phyloP scores from a whole-genome alignment of 768 basidiomycete species.

The Imleria badia region DNA sequence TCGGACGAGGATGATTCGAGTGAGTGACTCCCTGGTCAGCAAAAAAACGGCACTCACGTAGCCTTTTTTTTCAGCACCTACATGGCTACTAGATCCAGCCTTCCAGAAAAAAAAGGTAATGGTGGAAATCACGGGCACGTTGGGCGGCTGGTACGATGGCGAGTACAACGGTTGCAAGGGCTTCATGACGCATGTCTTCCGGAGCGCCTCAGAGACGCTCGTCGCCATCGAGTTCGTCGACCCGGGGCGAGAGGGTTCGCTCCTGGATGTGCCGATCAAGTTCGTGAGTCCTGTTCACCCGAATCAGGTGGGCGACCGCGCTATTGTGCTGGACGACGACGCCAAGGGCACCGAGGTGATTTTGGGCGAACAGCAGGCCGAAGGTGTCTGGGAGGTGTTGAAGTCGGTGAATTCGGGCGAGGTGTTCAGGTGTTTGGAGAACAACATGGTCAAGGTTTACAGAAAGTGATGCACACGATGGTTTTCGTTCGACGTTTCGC shows the following conservation, averaged over 20 bases:
- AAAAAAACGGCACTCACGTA: constrained; percentile 15
- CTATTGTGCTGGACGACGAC: constrained; percentile 47
- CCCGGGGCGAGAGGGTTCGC: constrained; percentile 33
- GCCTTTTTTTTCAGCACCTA: constrained; percentile 19
- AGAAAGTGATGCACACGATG: constrained; percentile 10
- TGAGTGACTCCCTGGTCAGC: constrained; percentile 14
- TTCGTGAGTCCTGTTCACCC: constrained; percentile 46
- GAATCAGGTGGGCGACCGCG: constrained; percentile 42
- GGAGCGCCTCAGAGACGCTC: constrained; percentile 27
- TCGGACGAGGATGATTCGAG: constrained; percentile 30
- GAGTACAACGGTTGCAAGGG: constrained; percentile 30
- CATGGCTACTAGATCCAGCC: constrained; percentile 28
- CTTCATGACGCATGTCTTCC: constrained; percentile 28
- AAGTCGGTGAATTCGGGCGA: constrained; percentile 12
- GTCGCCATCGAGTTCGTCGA: constrained; percentile 31
- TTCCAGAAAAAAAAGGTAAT: constrained; percentile 31
- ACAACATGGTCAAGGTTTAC: constrained; percentile 28
- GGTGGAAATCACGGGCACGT: constrained; percentile 29
- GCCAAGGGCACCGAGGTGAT: constrained; percentile 45
- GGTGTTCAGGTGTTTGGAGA: constrained; percentile 15
- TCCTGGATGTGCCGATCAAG: constrained; percentile 38
- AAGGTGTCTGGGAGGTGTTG: constrained; percentile 23
- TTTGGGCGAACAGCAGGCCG: constrained; percentile 39
- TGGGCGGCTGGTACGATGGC: constrained; percentile 27
- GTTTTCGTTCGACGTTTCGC: neutral